These are phyloP conservation scores for Bonia amplexicaulis DNA, from an alignment of 176 grass and related monocot genomes.

Conservation along the genomic window DNA sequence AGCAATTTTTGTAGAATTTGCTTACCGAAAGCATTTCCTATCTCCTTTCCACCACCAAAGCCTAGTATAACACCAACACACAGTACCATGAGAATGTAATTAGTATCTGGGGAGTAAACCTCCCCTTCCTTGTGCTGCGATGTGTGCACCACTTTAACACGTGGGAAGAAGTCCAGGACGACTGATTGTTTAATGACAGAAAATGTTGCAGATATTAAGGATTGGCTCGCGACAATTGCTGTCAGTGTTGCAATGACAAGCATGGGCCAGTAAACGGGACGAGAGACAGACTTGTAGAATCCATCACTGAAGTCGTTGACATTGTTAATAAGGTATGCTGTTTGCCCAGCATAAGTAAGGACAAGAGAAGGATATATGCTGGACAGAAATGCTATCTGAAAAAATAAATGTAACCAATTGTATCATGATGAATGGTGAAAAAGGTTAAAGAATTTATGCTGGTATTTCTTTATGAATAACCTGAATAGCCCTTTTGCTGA, in stretches of 20 bases:
- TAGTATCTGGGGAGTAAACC: conserved; percentile 85
- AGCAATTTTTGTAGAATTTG: neutral
- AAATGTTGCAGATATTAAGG: conserved; percentile 79
- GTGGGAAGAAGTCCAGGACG: conserved; percentile 67
- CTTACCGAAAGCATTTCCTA: conserved; percentile 84
- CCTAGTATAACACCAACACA: conserved; percentile 65
- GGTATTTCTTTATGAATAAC: conserved; percentile 30
- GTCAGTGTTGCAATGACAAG: conserved; percentile 68
- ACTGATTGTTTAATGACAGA: conserved; percentile 93
- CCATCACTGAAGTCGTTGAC: conserved; percentile 64
- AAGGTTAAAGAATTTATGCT: neutral
- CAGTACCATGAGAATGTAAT: conserved; percentile 83
- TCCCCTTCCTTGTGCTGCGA: conserved; percentile 74
- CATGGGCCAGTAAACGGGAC: conserved; percentile 82
- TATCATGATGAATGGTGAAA: neutral
- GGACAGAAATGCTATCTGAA: conserved; percentile 71
- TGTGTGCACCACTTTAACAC: conserved; percentile 88
- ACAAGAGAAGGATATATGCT: conserved; percentile 89
- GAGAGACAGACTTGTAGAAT: conserved; percentile 75
- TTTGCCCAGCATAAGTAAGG: conserved; percentile 86
- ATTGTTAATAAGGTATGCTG: conserved; percentile 76
- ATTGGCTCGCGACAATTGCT: conserved; percentile 83
- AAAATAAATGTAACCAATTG: neutral
- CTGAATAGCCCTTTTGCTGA: conserved; percentile 80
- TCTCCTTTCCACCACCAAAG: conserved; percentile 75